Conservation (phyloP, 495 filamentous ascomycete genomes). For the Aspergillus coremiiformis region DNA sequence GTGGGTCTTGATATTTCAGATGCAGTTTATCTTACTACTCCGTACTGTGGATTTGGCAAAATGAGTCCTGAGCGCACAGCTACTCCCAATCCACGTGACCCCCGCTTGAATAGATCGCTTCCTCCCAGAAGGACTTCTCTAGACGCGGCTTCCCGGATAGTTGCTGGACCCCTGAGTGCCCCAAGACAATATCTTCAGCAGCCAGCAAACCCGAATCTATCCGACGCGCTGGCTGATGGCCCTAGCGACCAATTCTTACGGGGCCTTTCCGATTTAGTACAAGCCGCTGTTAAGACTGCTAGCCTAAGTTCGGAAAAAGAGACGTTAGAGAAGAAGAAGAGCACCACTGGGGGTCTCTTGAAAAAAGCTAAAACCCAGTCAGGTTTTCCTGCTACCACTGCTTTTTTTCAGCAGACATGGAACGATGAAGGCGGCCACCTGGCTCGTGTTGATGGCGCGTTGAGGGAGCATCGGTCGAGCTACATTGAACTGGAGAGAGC, state of each 20-base stretch:
- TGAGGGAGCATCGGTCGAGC: conserved; percentile 7
- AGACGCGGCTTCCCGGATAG: neutral
- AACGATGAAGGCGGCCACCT: conserved; percentile 15
- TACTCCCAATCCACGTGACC: conserved; percentile 4
- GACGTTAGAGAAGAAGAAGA: conserved; percentile 16
- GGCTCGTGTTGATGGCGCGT: conserved; percentile 9
- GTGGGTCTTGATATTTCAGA: neutral
- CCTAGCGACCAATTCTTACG: conserved; percentile 10
- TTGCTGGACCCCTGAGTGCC: neutral
- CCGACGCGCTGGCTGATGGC: neutral
- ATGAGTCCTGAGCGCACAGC: neutral
- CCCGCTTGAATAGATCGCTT: conserved; percentile 2
- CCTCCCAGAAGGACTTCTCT: neutral
- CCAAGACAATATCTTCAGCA: neutral
- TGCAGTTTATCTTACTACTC: neutral
- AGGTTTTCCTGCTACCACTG: conserved; percentile 17
- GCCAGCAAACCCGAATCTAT: neutral
- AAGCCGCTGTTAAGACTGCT: conserved; percentile 9
- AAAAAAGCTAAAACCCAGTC: conserved; percentile 15
- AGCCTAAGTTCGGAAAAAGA: conserved; percentile 16
- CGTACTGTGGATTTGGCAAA: neutral
- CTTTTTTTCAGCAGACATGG: conserved; percentile 12
- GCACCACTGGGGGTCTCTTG: conserved; percentile 9
- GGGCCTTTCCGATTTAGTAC: conserved; percentile 16
- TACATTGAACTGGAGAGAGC: conserved; percentile 9